Evolutionary conservation across 2,329 filamentous ascomycete species (phyloP), one percentile per base, ranked within the genome.

Genomic region (Fusarium pilosicola): DNA sequence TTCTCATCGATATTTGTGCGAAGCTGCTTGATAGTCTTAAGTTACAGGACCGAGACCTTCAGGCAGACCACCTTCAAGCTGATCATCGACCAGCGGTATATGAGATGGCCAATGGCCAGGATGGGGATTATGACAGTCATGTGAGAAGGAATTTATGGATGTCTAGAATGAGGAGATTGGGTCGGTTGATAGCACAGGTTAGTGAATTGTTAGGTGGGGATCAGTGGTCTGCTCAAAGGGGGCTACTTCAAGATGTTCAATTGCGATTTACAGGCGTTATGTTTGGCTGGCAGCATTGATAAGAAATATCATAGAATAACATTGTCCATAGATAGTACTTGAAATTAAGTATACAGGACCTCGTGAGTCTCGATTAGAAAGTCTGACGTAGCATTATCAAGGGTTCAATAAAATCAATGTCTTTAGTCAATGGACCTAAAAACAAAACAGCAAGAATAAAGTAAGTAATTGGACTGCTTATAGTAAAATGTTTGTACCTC

Each of bases 31-130:
- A 39, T 2, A 38, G 34, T 18, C 34, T 55, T 3, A 41, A 7
- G 36, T 15, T n/a, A n/a, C 51, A 55, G 11, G 36, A 55, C 15
- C 20, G 20, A 11, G 51, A 30, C 5, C 36, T 55, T n/a, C 34
- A 41, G 22, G 20, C 24, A 0, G 20, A n/a, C 1, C 4, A 30
- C 4, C 34, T 18, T 15, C 51, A n/a, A 24, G 8, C 3, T 30
- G 26, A 39, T 6, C 24, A 36, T 28, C 24, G 34, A 6, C 5
- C 5, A 14, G 24, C 5, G 20, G 34, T 28, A 7, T 55, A 18
- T 39, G 51, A 28, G 10, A n/a, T 39, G 22, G 17, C 12, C 12
- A 24, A 24, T 10, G 5, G 2, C 6, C 28, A 51, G 5, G 3
- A 34, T 24, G 30, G 22, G 3, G 48, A 55, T 28, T 7, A 30